Evolutionary conservation across 306 rosid species (phyloP).

Genomic region (Cucurbita moschata): DNA sequence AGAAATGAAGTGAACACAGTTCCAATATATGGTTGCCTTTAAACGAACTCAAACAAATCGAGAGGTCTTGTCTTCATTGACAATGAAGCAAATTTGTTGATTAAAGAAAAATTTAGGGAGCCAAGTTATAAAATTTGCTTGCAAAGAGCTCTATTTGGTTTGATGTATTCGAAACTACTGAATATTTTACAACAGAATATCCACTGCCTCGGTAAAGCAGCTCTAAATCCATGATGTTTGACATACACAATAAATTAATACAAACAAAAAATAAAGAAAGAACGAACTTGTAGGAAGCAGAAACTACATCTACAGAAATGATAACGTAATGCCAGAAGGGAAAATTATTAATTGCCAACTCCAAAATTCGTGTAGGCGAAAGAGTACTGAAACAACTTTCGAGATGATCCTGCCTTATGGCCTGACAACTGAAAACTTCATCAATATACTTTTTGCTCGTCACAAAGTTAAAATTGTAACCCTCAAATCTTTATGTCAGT

Average conservation of each 20-base stretch:
- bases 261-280: neutral
- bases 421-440: neutral
- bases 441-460: neutral
- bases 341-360: neutral
- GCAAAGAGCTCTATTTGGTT: neutral
- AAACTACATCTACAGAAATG: neutral
- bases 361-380: neutral
- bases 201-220: neutral
- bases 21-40: neutral
- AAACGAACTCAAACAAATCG: neutral
- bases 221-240: neutral
- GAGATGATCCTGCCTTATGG: neutral
- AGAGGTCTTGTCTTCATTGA: neutral
- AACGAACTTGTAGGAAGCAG: neutral
- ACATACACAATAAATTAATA: neutral
- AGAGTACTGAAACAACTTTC: neutral
- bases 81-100: neutral
- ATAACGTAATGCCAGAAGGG: neutral
- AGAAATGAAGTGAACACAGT: neutral
- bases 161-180: neutral
- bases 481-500: neutral
- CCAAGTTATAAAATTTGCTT: neutral
- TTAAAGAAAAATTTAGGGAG: neutral
- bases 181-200: neutral
- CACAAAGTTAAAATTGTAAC: neutral